These are phyloP conservation scores for Murraya koenigii DNA, from an alignment of 345 rosid genomes.

Conservation along the genomic window DNA sequence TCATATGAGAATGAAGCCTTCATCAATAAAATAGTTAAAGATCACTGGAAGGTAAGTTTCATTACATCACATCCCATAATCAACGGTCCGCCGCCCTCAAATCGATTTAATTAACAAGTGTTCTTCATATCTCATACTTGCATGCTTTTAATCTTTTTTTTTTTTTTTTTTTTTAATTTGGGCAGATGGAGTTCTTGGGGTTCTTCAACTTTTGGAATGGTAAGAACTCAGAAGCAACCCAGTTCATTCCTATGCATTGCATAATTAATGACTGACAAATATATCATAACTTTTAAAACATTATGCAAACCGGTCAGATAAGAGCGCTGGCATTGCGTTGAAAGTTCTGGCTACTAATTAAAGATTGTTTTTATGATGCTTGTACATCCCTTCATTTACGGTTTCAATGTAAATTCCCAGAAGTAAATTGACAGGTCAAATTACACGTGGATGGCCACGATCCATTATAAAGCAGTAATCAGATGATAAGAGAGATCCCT, in stretches of 20 bases:
- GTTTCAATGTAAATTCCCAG: not conserved
- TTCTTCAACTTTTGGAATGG: slow-evolving; percentile 46
- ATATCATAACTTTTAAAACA: not conserved
- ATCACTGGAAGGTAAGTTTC: slow-evolving; percentile 42
- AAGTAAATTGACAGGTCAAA: not conserved
- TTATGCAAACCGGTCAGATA: not conserved
- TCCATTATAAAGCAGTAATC: not conserved
- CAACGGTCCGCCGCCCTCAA: too few species aligned
- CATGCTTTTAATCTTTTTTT: not conserved
- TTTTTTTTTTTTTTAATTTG: not conserved
- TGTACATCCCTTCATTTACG: not conserved
- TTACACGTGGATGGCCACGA: not conserved
- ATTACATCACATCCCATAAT: not conserved
- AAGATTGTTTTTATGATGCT: not conserved
- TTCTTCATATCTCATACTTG: not conserved
- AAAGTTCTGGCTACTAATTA: not conserved
- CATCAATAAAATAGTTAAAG: slow-evolving; percentile 22
- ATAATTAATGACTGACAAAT: not conserved
- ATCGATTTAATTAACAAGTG: not conserved
- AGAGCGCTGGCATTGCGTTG: not conserved
- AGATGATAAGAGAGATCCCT: not conserved
- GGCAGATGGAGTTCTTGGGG: slow-evolving; percentile 49
- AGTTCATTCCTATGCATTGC: not conserved
- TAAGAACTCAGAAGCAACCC: slow-evolving; percentile 17
- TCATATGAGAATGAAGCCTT: slow-evolving; percentile 47